Percentiles rank a stretch among this genome's conserved stretches.
These are phyloP conservation scores for Medicago lupulina DNA, from an alignment of 306 rosid species.

Conservation along the genomic window DNA sequence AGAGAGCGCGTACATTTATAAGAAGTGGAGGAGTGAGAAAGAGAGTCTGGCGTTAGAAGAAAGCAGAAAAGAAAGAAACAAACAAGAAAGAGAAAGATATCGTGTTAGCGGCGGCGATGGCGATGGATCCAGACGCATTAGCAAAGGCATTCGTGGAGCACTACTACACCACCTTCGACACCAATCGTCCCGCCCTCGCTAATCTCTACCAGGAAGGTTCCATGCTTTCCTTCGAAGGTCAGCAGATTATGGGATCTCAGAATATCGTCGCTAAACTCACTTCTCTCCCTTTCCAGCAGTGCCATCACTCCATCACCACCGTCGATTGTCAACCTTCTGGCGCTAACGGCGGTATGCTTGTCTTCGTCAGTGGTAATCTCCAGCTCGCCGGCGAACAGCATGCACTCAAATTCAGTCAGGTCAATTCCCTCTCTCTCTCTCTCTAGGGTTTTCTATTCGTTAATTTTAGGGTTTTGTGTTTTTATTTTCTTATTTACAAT, in stretches of 20 bases:
- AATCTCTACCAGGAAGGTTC: constrained; percentile 77
- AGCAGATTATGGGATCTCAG: constrained; percentile 81
- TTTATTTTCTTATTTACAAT: background rate
- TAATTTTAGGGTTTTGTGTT: background rate
- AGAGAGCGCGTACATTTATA: no score
- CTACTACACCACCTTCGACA: constrained; percentile 78
- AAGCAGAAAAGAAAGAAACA: background rate
- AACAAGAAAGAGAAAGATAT: background rate
- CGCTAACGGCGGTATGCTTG: constrained; percentile 79
- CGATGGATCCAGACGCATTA: constrained; percentile 89
- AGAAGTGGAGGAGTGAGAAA: no score
- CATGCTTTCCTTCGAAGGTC: constrained; percentile 92
- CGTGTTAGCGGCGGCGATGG: background rate
- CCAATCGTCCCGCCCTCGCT: constrained; percentile 56
- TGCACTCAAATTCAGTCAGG: constrained; percentile 96
- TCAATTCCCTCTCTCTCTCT: no score
- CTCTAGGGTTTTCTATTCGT: background rate
- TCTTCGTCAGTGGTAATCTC: constrained; percentile 91
- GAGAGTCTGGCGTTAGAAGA: constrained; percentile 29
- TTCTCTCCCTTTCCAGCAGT: constrained; percentile 90
- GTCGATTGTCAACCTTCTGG: constrained; percentile 94
- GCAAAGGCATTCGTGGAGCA: constrained; percentile 92
- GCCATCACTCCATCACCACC: constrained; percentile 81
- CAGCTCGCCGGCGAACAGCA: constrained; percentile 95
- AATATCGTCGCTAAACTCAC: constrained; percentile 83